A percentile compares a stretch with the other conserved stretches of the same genome.
Conservation (phyloP, 2,329 filamentous ascomycete species). For the Ophiobolus disseminans region DNA sequence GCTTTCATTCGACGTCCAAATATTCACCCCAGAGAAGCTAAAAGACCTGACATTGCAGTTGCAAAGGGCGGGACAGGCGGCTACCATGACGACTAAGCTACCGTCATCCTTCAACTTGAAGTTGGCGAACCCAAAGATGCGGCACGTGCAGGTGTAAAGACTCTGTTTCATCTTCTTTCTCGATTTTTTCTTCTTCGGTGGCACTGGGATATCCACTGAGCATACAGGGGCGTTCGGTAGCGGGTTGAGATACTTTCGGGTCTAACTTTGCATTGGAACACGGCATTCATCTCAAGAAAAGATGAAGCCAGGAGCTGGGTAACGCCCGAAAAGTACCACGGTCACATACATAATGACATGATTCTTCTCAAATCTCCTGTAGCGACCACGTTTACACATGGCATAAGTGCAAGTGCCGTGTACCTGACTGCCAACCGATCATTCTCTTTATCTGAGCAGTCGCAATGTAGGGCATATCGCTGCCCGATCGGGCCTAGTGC, state of each 20-base stretch:
- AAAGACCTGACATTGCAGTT: conserved; percentile 43
- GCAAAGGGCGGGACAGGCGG: conserved; percentile 50
- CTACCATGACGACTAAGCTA: conserved; percentile 41
- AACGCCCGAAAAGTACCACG: too few species aligned
- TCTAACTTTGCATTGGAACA: too few species aligned
- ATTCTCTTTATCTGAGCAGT: too few species aligned
- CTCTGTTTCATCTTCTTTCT: conserved; percentile 9
- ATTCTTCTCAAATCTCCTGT: too few species aligned
- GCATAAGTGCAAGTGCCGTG: too few species aligned
- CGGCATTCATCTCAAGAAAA: too few species aligned
- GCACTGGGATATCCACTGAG: conserved; percentile 32
- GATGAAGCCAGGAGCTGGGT: too few species aligned
- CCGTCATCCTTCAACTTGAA: conserved; percentile 44
- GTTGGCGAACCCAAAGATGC: conserved; percentile 35
- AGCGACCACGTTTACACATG: too few species aligned
- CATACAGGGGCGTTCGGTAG: conserved; percentile 32
- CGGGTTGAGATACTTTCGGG: conserved; percentile 16
- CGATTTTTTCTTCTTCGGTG: conserved; percentile 16
- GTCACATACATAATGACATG: too few species aligned
- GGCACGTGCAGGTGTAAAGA: conserved; percentile 20
- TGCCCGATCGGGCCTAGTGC: conserved; percentile 5
- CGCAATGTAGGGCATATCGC: conserved; percentile 8
- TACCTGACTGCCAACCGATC: too few species aligned
- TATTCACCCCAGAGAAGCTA: conserved; percentile 45
- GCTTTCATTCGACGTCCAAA: conserved; percentile 50